Evolutionary conservation across 2,329 filamentous ascomycete species (phyloP).

Genomic region (Elsinoe fawcettii): DNA sequence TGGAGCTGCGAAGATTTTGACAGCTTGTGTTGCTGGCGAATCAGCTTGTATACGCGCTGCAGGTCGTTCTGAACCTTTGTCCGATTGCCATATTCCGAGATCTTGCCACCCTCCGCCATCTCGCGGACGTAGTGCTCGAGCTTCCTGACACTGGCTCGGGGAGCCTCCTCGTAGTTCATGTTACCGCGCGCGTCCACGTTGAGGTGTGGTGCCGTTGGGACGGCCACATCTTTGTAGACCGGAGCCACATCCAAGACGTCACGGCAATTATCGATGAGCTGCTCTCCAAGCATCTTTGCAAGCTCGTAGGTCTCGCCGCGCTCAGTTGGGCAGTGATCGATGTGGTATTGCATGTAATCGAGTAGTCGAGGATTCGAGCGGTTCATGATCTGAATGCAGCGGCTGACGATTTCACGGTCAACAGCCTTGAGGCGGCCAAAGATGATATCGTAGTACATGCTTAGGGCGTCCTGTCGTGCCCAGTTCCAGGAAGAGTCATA

Average conservation of each 20-base stretch:
- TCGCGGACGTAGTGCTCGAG: conserved; percentile 97
- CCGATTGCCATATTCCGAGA: conserved; percentile 96
- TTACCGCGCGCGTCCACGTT: conserved; percentile 89
- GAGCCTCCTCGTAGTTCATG: conserved; percentile 82
- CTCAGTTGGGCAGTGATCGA: conserved; percentile 95
- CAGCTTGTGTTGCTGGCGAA: conserved; percentile 95
- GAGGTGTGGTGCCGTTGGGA: conserved; percentile 87
- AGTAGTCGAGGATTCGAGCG: conserved; percentile 90
- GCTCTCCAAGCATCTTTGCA: conserved; percentile 87
- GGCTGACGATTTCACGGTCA: conserved; percentile 95
- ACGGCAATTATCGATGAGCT: conserved; percentile 95
- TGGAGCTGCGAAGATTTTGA: conserved; percentile 94
- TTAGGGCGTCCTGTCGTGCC: conserved; percentile 93
- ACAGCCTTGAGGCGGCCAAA: conserved; percentile 89
- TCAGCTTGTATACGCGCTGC: conserved; percentile 92
- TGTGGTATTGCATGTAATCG: conserved; percentile 99
- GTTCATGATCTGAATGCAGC: conserved; percentile 99
- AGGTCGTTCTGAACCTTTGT: conserved; percentile 97
- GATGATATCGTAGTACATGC: conserved; percentile 99
- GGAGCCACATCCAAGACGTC: conserved; percentile 78
- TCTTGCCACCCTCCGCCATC: conserved; percentile 97
- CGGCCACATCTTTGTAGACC: conserved; percentile 89
- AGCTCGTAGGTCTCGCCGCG: conserved; percentile 95
- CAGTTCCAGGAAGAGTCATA: conserved; percentile 99
- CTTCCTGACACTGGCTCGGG: conserved; percentile 84